Base-by-base conservation (phyloP, 768 basidiomycete species). In the Mycena crocata region DNA sequence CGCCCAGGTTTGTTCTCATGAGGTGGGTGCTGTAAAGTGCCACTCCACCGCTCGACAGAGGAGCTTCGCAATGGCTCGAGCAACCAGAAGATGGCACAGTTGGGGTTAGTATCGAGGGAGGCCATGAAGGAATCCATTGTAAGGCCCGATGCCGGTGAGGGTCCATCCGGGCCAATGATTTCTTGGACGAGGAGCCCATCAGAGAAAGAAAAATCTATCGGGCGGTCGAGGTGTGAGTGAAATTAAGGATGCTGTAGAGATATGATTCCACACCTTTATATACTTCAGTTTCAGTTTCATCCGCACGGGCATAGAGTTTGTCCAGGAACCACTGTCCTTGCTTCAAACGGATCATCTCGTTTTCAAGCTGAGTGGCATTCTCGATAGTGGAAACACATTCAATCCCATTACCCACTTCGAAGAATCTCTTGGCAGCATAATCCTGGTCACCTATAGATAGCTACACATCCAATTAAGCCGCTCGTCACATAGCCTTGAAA, bases 271-370 rank as follows among this genome's bases (percentile, higher is more conserved):
- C 7, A 61, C 59, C 44, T 21, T 23, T 17, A 6, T 48, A 30
- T 26, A 61, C 59, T 40, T 51, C 37, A 3, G 59, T 51, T 4
- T 23, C 35, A 13, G 59, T 61, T 31, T 61, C 59, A 14, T 50
- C 48, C 2, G 48, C 46, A 19, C 59, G 59, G 37, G 39, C 59
- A 30, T 61, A 61, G 19, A 61, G 51, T 5, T 42, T 19, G 19
- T 39, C 19, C 35, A 61, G 49, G 59, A 61, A 61, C 59, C 59
- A 61, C 30, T 61, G 24, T 6, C 59, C 59, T 17, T 61, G 35
- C 2, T n/a, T 19, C 2, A 61, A 40, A 40, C 59, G 59, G 3
- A 42, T 51, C 35, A 50, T 39, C 49, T 61, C 59, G 9, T 61
- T 50, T 14, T 28, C 26, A 4, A 61, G 49, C 24, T 61, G 59